These are phyloP conservation scores for Chaetoscypha palmicola DNA, from an alignment of 2,329 filamentous ascomycete genomes.

Conservation along the genomic window DNA sequence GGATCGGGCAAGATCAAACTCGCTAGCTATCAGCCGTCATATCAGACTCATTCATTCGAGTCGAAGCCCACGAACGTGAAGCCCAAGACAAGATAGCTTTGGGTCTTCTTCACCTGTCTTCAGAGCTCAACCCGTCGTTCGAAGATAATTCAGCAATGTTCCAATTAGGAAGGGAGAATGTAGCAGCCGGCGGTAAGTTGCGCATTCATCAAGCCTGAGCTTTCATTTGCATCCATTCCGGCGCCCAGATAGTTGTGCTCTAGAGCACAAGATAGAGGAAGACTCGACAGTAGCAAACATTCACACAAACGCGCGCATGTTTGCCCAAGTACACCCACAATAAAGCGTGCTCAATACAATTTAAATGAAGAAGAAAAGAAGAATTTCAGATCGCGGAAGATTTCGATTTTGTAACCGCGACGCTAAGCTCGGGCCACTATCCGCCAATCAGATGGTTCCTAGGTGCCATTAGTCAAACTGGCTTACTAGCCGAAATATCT, in stretches of 20 bases:
- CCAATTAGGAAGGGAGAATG: slow-evolving; percentile 34
- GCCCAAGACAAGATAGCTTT: too few species aligned
- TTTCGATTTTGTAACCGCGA: slow-evolving; percentile 17
- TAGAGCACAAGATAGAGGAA: slow-evolving; percentile 68
- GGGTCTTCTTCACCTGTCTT: too few species aligned
- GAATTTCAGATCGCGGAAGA: slow-evolving; percentile 19
- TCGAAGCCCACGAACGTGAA: too few species aligned
- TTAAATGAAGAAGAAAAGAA: slow-evolving; percentile 37
- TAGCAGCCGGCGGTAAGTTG: slow-evolving; percentile 68
- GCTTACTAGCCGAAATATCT: slow-evolving; percentile 16
- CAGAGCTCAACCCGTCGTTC: too few species aligned
- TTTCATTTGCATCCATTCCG: slow-evolving; percentile 69
- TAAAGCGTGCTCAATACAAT: slow-evolving; percentile 63
- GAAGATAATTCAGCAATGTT: neutral
- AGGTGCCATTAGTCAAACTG: slow-evolving; percentile 25
- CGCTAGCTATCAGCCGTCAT: too few species aligned
- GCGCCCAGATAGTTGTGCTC: slow-evolving; percentile 47
- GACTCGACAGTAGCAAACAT: slow-evolving; percentile 50
- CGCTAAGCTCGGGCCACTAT: slow-evolving; percentile 9
- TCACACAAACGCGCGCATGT: slow-evolving; percentile 33
- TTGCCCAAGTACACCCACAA: slow-evolving; percentile 61
- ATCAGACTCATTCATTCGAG: too few species aligned
- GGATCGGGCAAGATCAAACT: too few species aligned
- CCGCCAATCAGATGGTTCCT: slow-evolving; percentile 24
- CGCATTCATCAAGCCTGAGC: slow-evolving; percentile 39